These are phyloP conservation scores for Eucalyptus leucophloia DNA, from an alignment of 345 rosid species.

Conservation along the genomic window DNA sequence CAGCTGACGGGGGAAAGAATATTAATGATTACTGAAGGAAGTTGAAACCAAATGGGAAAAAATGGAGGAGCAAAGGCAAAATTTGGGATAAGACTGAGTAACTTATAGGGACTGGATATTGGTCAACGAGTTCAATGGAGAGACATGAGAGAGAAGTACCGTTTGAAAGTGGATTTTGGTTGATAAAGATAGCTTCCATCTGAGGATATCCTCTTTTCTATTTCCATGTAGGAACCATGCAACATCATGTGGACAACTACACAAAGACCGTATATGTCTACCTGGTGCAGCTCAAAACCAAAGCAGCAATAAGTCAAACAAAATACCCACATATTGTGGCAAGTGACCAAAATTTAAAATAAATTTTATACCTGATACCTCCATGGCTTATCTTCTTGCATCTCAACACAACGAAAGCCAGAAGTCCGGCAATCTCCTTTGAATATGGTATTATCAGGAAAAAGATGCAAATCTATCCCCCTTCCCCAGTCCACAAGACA, in stretches of 20 bases:
- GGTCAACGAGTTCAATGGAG: neutral
- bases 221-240: slow-evolving; percentile 65
- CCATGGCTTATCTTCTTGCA: slow-evolving; percentile 91
- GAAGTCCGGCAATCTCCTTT: slow-evolving; percentile 82
- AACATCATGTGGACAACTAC: slow-evolving; percentile 80
- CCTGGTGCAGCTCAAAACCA: slow-evolving; percentile 26
- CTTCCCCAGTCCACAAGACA: slow-evolving; percentile 97
- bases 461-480: slow-evolving; percentile 79
- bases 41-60: neutral
- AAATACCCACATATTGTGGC: neutral
- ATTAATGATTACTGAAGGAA: neutral
- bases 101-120: neutral
- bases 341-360: neutral
- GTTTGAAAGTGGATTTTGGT: slow-evolving; percentile 57
- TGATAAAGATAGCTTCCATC: slow-evolving; percentile 32
- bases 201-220: slow-evolving; percentile 35
- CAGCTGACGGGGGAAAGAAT: neutral
- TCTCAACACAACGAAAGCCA: slow-evolving; percentile 82
- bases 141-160: slow-evolving; percentile 18
- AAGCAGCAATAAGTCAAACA: neutral
- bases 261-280: slow-evolving; percentile 78
- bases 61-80: neutral
- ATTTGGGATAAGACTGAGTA: neutral
- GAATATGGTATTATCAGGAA: slow-evolving; percentile 46
- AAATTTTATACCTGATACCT: slow-evolving; percentile 54